Percentiles rank a stretch among this genome's conserved stretches.
These are phyloP conservation scores for Diaporthe nobilis DNA, from an alignment of 2,329 filamentous ascomycete species.

Conservation along the genomic window DNA sequence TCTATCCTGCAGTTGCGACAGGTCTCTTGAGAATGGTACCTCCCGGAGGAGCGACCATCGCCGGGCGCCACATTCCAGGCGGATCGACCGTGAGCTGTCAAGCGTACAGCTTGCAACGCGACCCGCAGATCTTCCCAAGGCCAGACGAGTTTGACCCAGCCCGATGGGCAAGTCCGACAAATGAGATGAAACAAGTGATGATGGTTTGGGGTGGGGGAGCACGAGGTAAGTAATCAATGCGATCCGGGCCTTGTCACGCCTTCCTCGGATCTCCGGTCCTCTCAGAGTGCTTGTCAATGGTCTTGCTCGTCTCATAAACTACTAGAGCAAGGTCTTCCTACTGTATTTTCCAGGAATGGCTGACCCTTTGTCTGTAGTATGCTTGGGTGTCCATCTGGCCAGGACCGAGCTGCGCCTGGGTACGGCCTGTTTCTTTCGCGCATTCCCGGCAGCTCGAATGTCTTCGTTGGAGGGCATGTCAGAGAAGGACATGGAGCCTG, in stretches of 20 bases:
- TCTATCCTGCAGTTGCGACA: constrained; percentile 58
- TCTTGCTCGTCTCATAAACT: background rate
- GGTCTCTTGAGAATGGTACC: constrained; percentile 58
- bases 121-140: constrained; percentile 56
- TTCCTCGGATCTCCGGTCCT: background rate
- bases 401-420: constrained; percentile 66
- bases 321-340: background rate
- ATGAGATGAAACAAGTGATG: constrained; percentile 47
- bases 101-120: constrained; percentile 62
- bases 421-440: constrained; percentile 62
- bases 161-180: constrained; percentile 54
- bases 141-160: constrained; percentile 54
- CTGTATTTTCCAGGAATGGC: background rate
- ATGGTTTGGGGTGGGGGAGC: constrained; percentile 50
- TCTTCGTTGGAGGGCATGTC: constrained; percentile 49
- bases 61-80: constrained; percentile 55
- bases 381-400: constrained; percentile 69
- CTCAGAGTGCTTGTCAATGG: background rate
- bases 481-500: constrained; percentile 49
- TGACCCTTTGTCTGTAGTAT: constrained; percentile 48
- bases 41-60: constrained; percentile 54
- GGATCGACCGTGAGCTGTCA: constrained; percentile 59
- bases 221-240: constrained; percentile 43
- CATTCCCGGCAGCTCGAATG: constrained; percentile 49
- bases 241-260: background rate